Conservation (phyloP, 805 yeast genomes). For the Lachancea sp. region DNA sequence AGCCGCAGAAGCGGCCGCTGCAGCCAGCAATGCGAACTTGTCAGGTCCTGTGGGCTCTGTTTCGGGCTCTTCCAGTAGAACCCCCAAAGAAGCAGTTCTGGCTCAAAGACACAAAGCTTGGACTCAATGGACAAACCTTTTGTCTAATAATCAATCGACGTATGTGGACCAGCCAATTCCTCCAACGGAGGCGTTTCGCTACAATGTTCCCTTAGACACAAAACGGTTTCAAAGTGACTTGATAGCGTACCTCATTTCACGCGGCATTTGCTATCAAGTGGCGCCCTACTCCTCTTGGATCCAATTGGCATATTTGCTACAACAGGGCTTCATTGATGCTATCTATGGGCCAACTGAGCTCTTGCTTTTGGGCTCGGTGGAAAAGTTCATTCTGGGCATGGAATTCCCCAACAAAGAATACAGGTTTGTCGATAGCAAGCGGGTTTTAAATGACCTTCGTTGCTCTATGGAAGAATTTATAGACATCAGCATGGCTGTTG, state of each 20-base stretch:
- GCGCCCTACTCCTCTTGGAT: slow-evolving; percentile 80
- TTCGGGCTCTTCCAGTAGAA: slow-evolving; percentile 14
- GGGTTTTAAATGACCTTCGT: slow-evolving; percentile 54
- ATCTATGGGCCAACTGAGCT: slow-evolving; percentile 83
- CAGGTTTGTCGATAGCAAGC: slow-evolving; percentile 53
- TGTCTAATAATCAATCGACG: slow-evolving; percentile 29
- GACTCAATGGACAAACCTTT: slow-evolving; percentile 36
- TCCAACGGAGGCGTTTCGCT: slow-evolving; percentile 46
- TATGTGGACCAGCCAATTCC: slow-evolving; percentile 32
- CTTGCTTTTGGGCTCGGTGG: slow-evolving; percentile 53
- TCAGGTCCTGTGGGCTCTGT: slow-evolving; percentile 10
- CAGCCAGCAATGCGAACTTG: slow-evolving; percentile 11
- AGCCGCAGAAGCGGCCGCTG: slow-evolving; percentile 17
- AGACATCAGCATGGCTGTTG: slow-evolving; percentile 72
- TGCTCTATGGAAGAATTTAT: slow-evolving; percentile 60
- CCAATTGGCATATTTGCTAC: slow-evolving; percentile 68
- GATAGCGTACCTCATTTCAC: slow-evolving; percentile 48
- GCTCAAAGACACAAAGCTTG: slow-evolving; percentile 44
- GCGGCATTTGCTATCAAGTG: slow-evolving; percentile 57
- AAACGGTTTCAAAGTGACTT: slow-evolving; percentile 50
- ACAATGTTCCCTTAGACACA: slow-evolving; percentile 43
- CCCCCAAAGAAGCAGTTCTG: slow-evolving; percentile 30
- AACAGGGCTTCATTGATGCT: slow-evolving; percentile 54
- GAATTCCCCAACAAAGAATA: slow-evolving; percentile 62
- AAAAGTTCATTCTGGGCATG: slow-evolving; percentile 65